Evolutionary conservation across 768 basidiomycete species (phyloP), one percentile per base, ranked within the genome.

Genomic region (Omphalotus guepiniiformis): DNA sequence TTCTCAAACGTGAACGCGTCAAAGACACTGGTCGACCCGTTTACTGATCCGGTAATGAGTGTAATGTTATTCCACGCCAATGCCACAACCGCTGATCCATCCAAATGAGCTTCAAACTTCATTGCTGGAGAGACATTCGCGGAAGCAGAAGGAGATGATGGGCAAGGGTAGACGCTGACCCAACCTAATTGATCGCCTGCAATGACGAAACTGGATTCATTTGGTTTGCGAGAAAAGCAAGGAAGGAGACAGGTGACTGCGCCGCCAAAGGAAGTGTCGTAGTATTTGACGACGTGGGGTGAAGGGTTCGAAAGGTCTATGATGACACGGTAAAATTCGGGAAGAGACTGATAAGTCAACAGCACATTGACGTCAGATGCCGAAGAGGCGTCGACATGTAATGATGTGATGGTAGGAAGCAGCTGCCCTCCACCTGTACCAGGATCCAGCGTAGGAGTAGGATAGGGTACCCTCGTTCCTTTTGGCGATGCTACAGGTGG

Each of bases 131-230:
- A 41, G 21, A 71, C 37, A 32, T 57, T 25, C 63, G 49, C 38
- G 49, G 30, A 22, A 3, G 42, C 47, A 2, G 44, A 26, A 6
- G 32, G 40, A 30, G 30, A 15, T 46, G 43, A 4, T 58, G 16
- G 9, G 75, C 78, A 85, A 28, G 77, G 70, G 55, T 83, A 88
- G 3, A 88, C 63, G 47, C 71, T 78, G 36, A 89, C 63, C 34
- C 70, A 79, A 1, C 88, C 88, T 21, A 86, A 67, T 19, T 68
- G 64, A 58, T 90, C 84, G 2, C 89, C 88, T 1, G 66, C 68
- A 7, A 89, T 55, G 26, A 89, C 61, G 58, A 87, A 78, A 56
- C 70, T 76, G 9, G 58, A 55, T 42, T 76, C 69, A 18, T 53
- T 51, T 21, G 52, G 40, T 29, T 65, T 53, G n/a, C 51, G 35